A percentile compares a stretch with the other conserved stretches of the same genome.
phyloP scores from a whole-genome alignment of 371 early-diverging fungal species.

The Amoeboaphelidium protococcarum region DNA sequence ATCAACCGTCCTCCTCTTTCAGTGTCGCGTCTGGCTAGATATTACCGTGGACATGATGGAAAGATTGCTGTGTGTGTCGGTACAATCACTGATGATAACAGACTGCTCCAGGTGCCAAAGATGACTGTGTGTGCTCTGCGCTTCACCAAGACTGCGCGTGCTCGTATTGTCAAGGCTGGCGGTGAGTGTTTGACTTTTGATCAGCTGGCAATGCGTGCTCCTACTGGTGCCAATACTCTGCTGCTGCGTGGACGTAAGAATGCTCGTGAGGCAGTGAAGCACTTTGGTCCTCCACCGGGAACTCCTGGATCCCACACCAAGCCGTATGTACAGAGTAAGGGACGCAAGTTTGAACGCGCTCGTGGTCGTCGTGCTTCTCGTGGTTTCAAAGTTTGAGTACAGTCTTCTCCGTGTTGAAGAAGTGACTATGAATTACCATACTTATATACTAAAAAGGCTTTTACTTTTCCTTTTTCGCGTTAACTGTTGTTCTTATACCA shows the following conservation, averaged over 20 bases:
- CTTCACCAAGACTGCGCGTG: constrained; percentile 81
- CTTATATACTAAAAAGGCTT: no score
- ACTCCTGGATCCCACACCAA: constrained; percentile 47
- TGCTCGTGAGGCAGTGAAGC: constrained; percentile 83
- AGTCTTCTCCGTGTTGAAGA: no score
- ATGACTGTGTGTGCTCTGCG: constrained; percentile 78
- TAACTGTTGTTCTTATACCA: no score
- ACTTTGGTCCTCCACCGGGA: constrained; percentile 63
- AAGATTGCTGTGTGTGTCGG: constrained; percentile 81
- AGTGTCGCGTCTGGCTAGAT: constrained; percentile 53
- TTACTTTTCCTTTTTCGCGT: no score
- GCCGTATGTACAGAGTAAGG: constrained; percentile 93
- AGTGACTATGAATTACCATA: no score
- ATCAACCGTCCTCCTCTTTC: constrained; percentile 87
- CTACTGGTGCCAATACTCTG: constrained; percentile 81
- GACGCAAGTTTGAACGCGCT: constrained; percentile 95
- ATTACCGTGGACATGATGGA: constrained; percentile 29
- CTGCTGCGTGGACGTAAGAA: constrained; percentile 76
- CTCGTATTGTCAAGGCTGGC: constrained; percentile 89
- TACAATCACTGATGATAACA: constrained; percentile 84
- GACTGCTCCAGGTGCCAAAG: constrained; percentile 80
- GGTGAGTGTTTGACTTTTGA: constrained; percentile 94
- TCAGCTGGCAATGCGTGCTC: constrained; percentile 90
- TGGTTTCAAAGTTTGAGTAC: constrained; percentile 71
- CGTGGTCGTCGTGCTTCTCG: constrained; percentile 94